Conservation (phyloP, 2,329 filamentous ascomycete genomes). For the Zelopaecilomyces penicillatus region DNA sequence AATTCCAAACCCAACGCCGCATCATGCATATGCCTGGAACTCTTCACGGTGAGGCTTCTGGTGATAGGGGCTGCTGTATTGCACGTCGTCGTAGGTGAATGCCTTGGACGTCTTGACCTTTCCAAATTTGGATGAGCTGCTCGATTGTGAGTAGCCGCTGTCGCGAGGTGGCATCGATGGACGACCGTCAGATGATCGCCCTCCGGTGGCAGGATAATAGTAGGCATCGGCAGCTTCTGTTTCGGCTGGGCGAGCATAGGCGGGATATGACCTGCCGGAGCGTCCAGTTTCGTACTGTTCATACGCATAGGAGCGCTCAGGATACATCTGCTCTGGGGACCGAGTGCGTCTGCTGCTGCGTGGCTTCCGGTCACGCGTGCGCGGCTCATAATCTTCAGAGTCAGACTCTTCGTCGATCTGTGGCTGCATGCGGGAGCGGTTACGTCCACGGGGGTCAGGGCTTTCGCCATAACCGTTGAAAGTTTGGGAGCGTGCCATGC, state of each 20-base stretch:
- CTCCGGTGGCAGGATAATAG: conserved; percentile 15
- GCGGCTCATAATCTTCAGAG: conserved; percentile 25
- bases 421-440: conserved; percentile 27
- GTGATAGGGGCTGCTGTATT: conserved; percentile 19
- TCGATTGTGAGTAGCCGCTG: conserved; percentile 20
- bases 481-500: conserved; percentile 25
- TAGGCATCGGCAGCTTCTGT: conserved; percentile 13
- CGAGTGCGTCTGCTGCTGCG: conserved; percentile 27
- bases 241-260: conserved; percentile 21
- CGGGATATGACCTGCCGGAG: conserved; percentile 17
- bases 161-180: conserved; percentile 24
- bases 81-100: conserved; percentile 22
- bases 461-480: conserved; percentile 19
- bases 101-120: conserved; percentile 28
- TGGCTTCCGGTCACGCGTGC: conserved; percentile 23
- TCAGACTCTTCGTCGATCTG: conserved; percentile 28
- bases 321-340: conserved; percentile 22
- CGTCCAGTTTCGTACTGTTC: conserved; percentile 17
- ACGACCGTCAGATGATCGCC: conserved; percentile 18
- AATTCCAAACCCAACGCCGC: conserved; percentile 6
- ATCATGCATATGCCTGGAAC: conserved; percentile 15
- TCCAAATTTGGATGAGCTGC: conserved; percentile 13
- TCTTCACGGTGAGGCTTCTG: conserved; percentile 18
- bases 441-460: conserved; percentile 26
- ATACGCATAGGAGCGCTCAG: conserved; percentile 20